Conservation (phyloP, 176 grass and related monocot species). For the Eremochloa ophiuroides region DNA sequence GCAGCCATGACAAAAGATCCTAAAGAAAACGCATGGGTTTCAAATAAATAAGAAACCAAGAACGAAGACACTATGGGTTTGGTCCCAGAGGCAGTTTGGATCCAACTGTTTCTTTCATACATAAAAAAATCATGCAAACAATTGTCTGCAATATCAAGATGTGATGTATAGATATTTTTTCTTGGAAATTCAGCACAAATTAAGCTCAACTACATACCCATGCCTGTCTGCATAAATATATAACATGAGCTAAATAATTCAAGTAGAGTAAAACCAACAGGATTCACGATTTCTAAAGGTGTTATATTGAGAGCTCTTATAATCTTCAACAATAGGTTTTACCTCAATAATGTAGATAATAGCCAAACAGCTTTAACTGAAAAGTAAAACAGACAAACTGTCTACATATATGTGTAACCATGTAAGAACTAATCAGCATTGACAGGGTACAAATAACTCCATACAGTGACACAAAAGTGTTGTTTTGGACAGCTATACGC, state of each 20-base stretch:
- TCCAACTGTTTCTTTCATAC: background rate
- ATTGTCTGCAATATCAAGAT: background rate
- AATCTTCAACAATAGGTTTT: background rate
- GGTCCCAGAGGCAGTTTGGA: background rate
- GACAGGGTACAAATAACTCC: background rate
- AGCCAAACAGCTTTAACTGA: background rate
- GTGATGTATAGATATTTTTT: background rate
- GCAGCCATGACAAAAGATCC: background rate
- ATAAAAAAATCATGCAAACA: background rate
- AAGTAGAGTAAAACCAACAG: background rate
- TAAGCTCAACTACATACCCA: background rate
- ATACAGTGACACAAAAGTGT: background rate
- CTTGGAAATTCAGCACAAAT: background rate
- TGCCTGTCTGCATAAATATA: background rate
- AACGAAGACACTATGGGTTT: background rate
- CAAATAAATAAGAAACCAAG: slow-evolving; percentile 4
- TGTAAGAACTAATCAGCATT: background rate
- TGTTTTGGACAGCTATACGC: background rate
- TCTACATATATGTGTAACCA: too few relatives aligned
- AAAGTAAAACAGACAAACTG: background rate
- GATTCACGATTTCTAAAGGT: background rate
- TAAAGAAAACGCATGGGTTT: background rate
- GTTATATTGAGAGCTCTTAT: background rate
- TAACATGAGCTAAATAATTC: background rate
- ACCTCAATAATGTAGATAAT: background rate